Evolutionary conservation across 352 stramenopile species (phyloP), one percentile per base, ranked within the genome.

Genomic region (Pelagophyceae sp.): DNA sequence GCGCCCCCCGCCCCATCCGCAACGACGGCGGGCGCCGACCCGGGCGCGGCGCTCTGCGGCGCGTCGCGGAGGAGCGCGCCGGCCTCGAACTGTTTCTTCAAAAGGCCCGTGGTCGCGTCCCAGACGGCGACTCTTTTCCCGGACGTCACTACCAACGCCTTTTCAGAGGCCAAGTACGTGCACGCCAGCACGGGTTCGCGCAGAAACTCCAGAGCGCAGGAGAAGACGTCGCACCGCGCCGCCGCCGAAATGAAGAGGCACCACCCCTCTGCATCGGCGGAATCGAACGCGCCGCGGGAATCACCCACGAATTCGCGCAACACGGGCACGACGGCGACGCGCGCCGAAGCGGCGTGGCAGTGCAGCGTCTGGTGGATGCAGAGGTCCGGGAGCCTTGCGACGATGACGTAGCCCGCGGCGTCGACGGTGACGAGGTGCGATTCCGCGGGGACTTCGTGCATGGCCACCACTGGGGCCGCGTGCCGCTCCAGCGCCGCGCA

Each of bases 41-140:
- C 11, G 15, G 54, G 15, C 54, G 29, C 61, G 11, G 67, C 67
- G 35, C 31, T 31, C 2, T 74, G 45, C n/a, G n/a, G n/a, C n/a
- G n/a, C 35, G 35, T 35, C 35, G 38, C 23, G 35, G 33, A 74
- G 11, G 20, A 74, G 67, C 2, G 17, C 17, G 11, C 5, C 15
- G 6, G 38, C 38, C 15, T 19, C 67, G 67, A 74, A 6, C 38
- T 74, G 67, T 1, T 1, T 20, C 67, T 37, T 51, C 23, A 74
- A 17, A 2, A 15, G 33, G 3, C 67, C 67, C 1, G 2, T 74
- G 20, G 5, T 35, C 27, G 35, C 67, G 27, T 74, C 38, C 67
- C 67, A 74, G 67, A 74, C 67, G 27, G 20, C 51, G 33, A 74
- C 38, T 1, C 67, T 11, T 17, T 74, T 33, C 35, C 35, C n/a